phyloP scores from a whole-genome alignment of 1,284 basidiomycete species.

The Naganishia sp. region DNA sequence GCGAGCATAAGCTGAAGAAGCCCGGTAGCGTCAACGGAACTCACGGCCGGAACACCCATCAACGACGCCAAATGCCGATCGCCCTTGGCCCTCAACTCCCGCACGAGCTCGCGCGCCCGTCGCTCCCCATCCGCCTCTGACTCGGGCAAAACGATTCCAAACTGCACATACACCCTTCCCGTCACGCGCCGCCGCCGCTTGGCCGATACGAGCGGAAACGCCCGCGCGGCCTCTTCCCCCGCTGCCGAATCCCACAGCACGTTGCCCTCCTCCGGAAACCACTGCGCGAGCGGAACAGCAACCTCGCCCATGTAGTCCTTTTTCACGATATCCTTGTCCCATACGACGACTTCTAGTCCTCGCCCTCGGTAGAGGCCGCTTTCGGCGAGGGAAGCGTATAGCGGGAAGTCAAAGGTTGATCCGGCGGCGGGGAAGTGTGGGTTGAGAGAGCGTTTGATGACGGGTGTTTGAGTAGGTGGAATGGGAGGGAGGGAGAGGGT shows the following conservation, averaged over 20 bases:
- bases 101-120: conserved; percentile 11
- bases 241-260: neutral
- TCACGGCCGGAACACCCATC: conserved; percentile 67
- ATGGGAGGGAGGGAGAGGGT: conserved; percentile 65
- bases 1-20: neutral
- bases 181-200: conserved; percentile 56
- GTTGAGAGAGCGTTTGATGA: conserved; percentile 74
- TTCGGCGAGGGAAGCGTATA: conserved; percentile 68
- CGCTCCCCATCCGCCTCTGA: conserved; percentile 3
- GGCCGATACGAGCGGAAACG: conserved; percentile 65
- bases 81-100: conserved; percentile 3
- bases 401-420: conserved; percentile 82
- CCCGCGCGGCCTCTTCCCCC: conserved; percentile 57
- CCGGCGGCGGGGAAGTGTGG: conserved; percentile 63
- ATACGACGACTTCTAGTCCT: conserved; percentile 77
- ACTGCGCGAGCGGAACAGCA: conserved; percentile 71
- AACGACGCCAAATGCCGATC: conserved; percentile 17
- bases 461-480: conserved; percentile 72
- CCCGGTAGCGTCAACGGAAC: conserved; percentile 45
- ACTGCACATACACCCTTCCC: conserved; percentile 69
- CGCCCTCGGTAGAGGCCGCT: conserved; percentile 65
- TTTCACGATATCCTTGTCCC: conserved; percentile 82
- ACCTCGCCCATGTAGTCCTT: conserved; percentile 95
- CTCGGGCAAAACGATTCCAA: conserved; percentile 67
- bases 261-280: conserved; percentile 53